Percentiles rank a stretch among this genome's conserved stretches.
Evolutionary conservation across 306 rosid species (phyloP).

Genomic region (Castanea sativa): DNA sequence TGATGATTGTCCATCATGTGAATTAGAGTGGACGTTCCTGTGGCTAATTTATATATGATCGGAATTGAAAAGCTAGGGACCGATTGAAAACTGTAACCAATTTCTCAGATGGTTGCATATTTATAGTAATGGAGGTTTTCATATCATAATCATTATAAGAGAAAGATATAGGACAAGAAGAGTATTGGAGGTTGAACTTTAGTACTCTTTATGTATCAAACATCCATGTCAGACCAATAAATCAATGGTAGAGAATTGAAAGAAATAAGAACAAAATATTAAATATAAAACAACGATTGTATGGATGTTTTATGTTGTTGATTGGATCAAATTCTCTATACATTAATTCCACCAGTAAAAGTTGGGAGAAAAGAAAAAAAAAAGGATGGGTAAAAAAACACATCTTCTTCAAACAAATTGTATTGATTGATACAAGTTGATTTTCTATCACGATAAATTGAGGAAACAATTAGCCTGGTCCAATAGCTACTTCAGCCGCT

Average conservation of each 20-base stretch:
- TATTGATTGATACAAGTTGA: no score
- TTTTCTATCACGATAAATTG: no score
- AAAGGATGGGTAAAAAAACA: background rate
- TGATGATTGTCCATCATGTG: slow-evolving; percentile 58
- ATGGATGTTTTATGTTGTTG: background rate
- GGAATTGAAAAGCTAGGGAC: slow-evolving; percentile 15
- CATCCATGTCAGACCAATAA: background rate
- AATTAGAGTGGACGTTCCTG: slow-evolving; percentile 42
- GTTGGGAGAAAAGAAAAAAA: background rate
- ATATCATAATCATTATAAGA: slow-evolving; percentile 32
- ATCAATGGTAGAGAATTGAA: slow-evolving; percentile 1
- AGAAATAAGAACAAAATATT: background rate
- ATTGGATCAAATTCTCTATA: no score
- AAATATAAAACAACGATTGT: background rate
- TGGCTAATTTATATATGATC: slow-evolving; percentile 39
- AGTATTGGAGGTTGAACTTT: slow-evolving; percentile 20
- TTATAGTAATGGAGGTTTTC: slow-evolving; percentile 11
- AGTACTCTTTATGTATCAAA: slow-evolving; percentile 22
- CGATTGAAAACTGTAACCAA: slow-evolving; percentile 27
- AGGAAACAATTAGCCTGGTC: no score
- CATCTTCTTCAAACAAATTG: background rate
- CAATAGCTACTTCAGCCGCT: no score
- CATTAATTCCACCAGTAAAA: background rate
- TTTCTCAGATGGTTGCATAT: slow-evolving; percentile 14
- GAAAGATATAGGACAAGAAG: slow-evolving; percentile 7